Evolutionary conservation across 768 basidiomycete genomes (phyloP).

Genomic region (Kwoniella botswanensis): DNA sequence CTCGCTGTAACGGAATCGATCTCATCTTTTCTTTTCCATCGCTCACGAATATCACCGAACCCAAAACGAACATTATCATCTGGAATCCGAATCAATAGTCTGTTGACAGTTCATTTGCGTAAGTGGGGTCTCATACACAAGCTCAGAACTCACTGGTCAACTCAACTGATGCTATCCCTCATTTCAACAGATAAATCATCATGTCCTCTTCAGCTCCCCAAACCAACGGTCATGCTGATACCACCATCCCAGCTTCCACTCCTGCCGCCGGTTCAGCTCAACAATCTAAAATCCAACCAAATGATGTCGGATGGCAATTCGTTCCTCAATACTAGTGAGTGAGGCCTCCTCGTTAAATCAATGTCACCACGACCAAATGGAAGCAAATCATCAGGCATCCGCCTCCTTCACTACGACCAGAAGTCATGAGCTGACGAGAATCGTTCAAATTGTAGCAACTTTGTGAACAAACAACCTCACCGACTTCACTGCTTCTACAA

Average conservation of each 20-base stretch:
- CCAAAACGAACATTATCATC: not conserved
- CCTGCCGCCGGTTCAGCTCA: conserved; percentile 23
- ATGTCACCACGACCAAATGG: too few species aligned
- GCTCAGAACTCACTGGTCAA: too few species aligned
- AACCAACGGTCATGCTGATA: conserved; percentile 45
- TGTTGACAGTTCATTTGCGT: not conserved
- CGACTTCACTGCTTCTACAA: conserved; percentile 99
- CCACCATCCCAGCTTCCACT: conserved; percentile 26
- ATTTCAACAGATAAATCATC: conserved; percentile 1
- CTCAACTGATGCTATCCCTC: too few species aligned
- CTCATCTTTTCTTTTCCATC: not conserved
- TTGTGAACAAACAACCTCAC: conserved; percentile 95
- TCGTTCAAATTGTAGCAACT: conserved; percentile 64
- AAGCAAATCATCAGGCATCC: not conserved
- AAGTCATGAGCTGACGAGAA: conserved; percentile 18
- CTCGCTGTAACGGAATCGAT: not conserved
- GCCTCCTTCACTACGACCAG: not conserved
- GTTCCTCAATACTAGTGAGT: conserved; percentile 91
- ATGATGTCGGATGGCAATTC: conserved; percentile 99
- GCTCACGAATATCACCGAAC: not conserved
- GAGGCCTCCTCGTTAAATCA: not conserved
- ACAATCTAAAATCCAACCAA: conserved; percentile 59
- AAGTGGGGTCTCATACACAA: not conserved
- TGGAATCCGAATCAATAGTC: not conserved
- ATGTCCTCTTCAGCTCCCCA: conserved; percentile 29